These are phyloP conservation scores for Parsonsia alboflavescens DNA, from an alignment of 257 asterid species.

Conservation along the genomic window DNA sequence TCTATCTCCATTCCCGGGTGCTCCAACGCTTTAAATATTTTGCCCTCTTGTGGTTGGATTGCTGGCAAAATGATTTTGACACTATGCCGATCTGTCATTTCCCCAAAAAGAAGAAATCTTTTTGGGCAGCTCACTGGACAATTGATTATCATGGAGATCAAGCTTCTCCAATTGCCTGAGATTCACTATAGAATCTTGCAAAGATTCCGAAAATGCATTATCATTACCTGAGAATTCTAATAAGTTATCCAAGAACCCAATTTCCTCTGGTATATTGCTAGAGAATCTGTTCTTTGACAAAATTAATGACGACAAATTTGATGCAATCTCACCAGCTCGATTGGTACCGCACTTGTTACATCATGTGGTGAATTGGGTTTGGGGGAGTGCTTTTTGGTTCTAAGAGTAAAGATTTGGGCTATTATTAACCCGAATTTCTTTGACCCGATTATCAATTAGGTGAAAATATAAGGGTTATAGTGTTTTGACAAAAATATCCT, in stretches of 20 bases:
- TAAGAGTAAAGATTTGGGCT: too few relatives aligned
- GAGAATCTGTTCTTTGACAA: constrained; percentile 70
- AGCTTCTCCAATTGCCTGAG: constrained; percentile 82
- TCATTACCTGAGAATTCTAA: constrained; percentile 59
- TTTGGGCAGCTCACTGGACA: constrained; percentile 67
- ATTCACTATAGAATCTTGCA: constrained; percentile 68
- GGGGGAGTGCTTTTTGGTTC: too few relatives aligned
- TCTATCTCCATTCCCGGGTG: constrained; percentile 59
- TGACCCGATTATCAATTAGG: too few relatives aligned
- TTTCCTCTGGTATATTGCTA: constrained; percentile 76
- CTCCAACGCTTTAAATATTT: constrained; percentile 63
- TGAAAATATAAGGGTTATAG: too few relatives aligned
- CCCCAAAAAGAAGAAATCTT: constrained; percentile 61
- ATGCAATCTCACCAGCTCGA: constrained; percentile 64
- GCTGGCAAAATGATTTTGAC: constrained; percentile 51
- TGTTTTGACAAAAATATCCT: too few relatives aligned
- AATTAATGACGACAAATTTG: constrained; percentile 68
- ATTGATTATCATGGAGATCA: constrained; percentile 66
- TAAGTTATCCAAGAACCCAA: constrained; percentile 62
- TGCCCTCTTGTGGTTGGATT: constrained; percentile 53
- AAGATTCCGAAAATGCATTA: constrained; percentile 58
- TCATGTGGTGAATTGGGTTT: too few relatives aligned
- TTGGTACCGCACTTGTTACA: too few relatives aligned
- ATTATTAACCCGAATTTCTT: too few relatives aligned
- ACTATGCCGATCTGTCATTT: constrained; percentile 22